Base-by-base conservation (phyloP, 805 yeast genomes). In the Torulaspora microellipsoides region DNA sequence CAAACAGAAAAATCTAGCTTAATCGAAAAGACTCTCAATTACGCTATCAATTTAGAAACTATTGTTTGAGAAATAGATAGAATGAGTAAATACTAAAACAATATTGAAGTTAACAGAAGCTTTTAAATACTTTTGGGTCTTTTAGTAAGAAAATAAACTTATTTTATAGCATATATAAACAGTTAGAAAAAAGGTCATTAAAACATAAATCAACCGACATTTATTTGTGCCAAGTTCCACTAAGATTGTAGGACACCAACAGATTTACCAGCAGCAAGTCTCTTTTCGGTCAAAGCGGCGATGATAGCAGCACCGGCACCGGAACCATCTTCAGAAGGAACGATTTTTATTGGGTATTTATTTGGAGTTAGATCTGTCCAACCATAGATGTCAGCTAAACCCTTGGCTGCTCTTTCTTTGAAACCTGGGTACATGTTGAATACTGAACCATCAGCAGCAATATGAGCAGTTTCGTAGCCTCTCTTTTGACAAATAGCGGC, bases 291-390 rank as follows among this genome's bases (percentile, higher is more conserved):
- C 67, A 91, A 77, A 34, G 98, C 97, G 43, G 99, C 98, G 69
- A 93, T 91, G 58, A 91, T 78, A 40, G 98, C 99, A 44, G 99
- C 99, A 64, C 99, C 99, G 38, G 87, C 96, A 72, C 98, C 98
- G 31, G 93, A 84, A 58, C 99, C 99, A 71, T 93, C 99, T 71
- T 91, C 96, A 53, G 99, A 98, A 46, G 95, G 85, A 32, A 83
- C 86, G 55, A 90, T 80, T 52, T 75, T 69, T 60, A 93, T 81
- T 52, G 98, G 98, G 66, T 88, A 88, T 34, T 66, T 64, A 37
- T 68, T 59, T 41, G 68, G 65, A 38, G 64, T 62, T 48, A 62
- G 67, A 31, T 68, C 62, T 28, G 54, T 51, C 96, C 96, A 91
- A 53, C 73, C 91, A 61, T 87, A 86, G 57, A 91, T 88, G 63